phyloP scores from a whole-genome alignment of 2,329 filamentous ascomycete species.

The Dactylellina sp. region DNA sequence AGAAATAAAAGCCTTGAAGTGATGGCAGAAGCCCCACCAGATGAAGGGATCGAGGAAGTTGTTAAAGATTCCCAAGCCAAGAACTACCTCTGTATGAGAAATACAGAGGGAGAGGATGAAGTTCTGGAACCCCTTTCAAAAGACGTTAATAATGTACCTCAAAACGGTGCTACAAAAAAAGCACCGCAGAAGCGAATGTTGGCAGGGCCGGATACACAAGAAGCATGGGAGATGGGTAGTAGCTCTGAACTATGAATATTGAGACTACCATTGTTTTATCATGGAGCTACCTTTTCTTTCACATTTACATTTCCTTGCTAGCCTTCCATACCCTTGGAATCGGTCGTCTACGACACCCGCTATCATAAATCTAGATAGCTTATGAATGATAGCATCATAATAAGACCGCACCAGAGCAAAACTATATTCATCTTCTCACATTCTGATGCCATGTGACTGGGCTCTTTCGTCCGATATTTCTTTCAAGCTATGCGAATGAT shows the following conservation, averaged over 20 bases:
- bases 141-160: neutral
- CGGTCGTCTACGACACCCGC: too few relatives aligned
- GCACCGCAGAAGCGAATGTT: constrained; percentile 34
- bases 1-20: constrained; percentile 28
- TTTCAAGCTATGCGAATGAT: too few relatives aligned
- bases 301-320: too few relatives aligned
- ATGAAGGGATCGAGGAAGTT: neutral
- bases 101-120: neutral
- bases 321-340: too few relatives aligned
- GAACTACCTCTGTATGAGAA: neutral
- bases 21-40: constrained; percentile 7
- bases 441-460: too few relatives aligned
- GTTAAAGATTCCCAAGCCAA: constrained; percentile 13
- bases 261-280: too few relatives aligned
- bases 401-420: too few relatives aligned
- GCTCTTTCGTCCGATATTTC: too few relatives aligned
- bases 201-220: constrained; percentile 47
- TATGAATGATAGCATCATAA: too few relatives aligned
- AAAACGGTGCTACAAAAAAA: neutral
- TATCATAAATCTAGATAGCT: too few relatives aligned
- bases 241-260: neutral
- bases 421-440: too few relatives aligned
- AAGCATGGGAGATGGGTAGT: constrained; percentile 45
- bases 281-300: too few relatives aligned
- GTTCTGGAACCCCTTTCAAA: neutral